Percentiles rank a stretch among this genome's conserved stretches.
Conservation (phyloP, 768 basidiomycete species). For the Cystoderma amianthinum region DNA sequence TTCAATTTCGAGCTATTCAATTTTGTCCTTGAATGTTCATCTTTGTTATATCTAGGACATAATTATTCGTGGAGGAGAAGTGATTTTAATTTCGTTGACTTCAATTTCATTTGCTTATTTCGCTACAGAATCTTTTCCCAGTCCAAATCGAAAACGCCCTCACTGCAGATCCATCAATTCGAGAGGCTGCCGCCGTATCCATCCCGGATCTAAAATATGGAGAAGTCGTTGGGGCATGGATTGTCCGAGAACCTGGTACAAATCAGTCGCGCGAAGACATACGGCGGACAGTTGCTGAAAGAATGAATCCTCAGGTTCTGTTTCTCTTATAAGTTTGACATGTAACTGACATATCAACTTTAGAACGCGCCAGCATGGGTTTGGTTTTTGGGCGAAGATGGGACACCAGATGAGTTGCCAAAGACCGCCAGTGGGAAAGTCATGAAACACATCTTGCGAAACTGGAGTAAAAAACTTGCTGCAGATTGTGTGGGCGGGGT, state of each 20-base stretch:
- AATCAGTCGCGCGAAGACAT: conserved; percentile 44
- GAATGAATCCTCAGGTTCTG: conserved; percentile 77
- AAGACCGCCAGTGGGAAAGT: conserved; percentile 88
- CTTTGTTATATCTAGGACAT: conserved; percentile 49
- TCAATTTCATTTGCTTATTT: too few relatives aligned
- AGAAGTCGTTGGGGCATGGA: conserved; percentile 80
- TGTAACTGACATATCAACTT: conserved; percentile 1
- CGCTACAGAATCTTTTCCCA: conserved; percentile 74
- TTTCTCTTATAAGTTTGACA: conserved; percentile 1
- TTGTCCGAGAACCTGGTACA: conserved; percentile 42
- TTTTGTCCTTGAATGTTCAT: neutral
- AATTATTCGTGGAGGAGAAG: conserved; percentile 84
- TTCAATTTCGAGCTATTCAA: conserved; percentile 13
- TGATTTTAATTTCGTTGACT: too few relatives aligned
- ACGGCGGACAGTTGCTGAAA: conserved; percentile 40
- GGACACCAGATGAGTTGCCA: conserved; percentile 50
- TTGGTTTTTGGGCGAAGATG: conserved; percentile 75
- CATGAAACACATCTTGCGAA: conserved; percentile 70
- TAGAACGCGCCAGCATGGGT: conserved; percentile 80
- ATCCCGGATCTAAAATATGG: conserved; percentile 66
- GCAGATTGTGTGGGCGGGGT: conserved; percentile 38
- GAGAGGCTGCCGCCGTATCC: conserved; percentile 68
- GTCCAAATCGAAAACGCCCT: conserved; percentile 79
- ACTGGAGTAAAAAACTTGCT: conserved; percentile 58
- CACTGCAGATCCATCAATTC: conserved; percentile 44